Evolutionary conservation across 495 filamentous ascomycete genomes (phyloP).

Genomic region (Pseudotulostoma volvatum): DNA sequence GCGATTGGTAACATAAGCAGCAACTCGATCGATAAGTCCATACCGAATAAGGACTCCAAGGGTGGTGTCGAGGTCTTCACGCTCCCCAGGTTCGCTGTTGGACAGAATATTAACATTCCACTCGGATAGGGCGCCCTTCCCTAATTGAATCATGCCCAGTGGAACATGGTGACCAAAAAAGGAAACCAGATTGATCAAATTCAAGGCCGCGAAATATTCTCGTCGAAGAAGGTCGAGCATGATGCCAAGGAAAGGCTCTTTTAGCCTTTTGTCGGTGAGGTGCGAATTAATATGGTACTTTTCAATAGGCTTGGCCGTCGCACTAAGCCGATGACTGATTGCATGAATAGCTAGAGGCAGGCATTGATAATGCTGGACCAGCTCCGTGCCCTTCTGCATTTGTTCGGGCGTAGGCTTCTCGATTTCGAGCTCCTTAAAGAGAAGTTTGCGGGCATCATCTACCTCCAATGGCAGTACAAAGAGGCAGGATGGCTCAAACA

Average conservation of each 20-base stretch:
- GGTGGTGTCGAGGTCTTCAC: slow-evolving; percentile 48
- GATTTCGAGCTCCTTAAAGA: slow-evolving; percentile 39
- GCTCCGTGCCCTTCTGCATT: slow-evolving; percentile 39
- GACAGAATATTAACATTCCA: slow-evolving; percentile 32
- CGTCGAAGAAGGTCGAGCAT: slow-evolving; percentile 50
- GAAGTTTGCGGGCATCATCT: slow-evolving; percentile 40
- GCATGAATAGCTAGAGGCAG: slow-evolving; percentile 68
- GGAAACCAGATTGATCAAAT: slow-evolving; percentile 55
- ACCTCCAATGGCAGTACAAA: slow-evolving; percentile 41
- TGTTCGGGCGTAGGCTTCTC: slow-evolving; percentile 38
- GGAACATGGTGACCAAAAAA: slow-evolving; percentile 64
- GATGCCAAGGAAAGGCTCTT: slow-evolving; percentile 53
- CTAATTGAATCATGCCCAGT: slow-evolving; percentile 56
- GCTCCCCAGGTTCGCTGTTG: slow-evolving; percentile 33
- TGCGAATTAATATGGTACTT: slow-evolving; percentile 53
- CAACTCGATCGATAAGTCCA: slow-evolving; percentile 46
- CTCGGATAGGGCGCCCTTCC: slow-evolving; percentile 38
- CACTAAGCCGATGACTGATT: slow-evolving; percentile 56
- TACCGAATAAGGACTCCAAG: slow-evolving; percentile 52
- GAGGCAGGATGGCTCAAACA: slow-evolving; percentile 61
- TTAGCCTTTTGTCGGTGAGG: slow-evolving; percentile 47
- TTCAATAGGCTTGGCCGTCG: slow-evolving; percentile 51
- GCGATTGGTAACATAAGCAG: slow-evolving; percentile 14
- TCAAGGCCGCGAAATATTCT: slow-evolving; percentile 44
- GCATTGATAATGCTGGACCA: slow-evolving; percentile 54